A percentile compares a stretch with the other conserved stretches of the same genome.
Evolutionary conservation across 1,284 basidiomycete genomes (phyloP).

Genomic region (Phellopilus nigrolimitatus): DNA sequence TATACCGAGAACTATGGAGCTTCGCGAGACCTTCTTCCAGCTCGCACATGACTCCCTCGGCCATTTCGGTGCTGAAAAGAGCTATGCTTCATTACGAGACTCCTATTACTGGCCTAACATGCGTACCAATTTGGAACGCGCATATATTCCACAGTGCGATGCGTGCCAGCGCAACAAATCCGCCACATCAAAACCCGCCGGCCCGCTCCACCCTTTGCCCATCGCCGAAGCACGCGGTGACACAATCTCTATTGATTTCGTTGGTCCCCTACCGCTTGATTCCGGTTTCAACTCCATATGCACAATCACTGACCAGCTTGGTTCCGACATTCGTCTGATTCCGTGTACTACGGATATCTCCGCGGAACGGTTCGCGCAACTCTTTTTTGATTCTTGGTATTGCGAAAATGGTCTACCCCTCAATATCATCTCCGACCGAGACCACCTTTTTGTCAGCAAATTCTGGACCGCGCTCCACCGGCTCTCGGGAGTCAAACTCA

Average conservation of each 20-base stretch:
- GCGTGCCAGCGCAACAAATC: constrained; percentile 26
- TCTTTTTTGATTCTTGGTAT: constrained; percentile 25
- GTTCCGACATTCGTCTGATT: constrained; percentile 26
- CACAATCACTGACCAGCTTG: constrained; percentile 18
- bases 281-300: constrained; percentile 17
- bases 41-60: constrained; percentile 26
- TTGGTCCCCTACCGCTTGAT: constrained; percentile 28
- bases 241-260: constrained; percentile 30
- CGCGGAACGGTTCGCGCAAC: constrained; percentile 25
- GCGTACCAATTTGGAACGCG: constrained; percentile 17
- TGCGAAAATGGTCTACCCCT: constrained; percentile 25
- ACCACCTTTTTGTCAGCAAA: constrained; percentile 24
- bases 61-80: constrained; percentile 26
- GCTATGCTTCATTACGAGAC: constrained; percentile 17
- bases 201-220: constrained; percentile 26
- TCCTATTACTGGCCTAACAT: constrained; percentile 25
- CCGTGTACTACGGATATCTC: constrained; percentile 24
- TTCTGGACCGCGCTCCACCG: constrained; percentile 27
- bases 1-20: constrained; percentile 25
- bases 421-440: constrained; percentile 24
- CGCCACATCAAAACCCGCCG: constrained; percentile 14
- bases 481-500: constrained; percentile 22
- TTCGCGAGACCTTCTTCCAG: constrained; percentile 25
- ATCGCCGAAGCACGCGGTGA: constrained; percentile 23
- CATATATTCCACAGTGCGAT: constrained; percentile 24